These are phyloP conservation scores for Barnettozyma pratensis DNA, from an alignment of 805 yeast species.

Conservation along the genomic window DNA sequence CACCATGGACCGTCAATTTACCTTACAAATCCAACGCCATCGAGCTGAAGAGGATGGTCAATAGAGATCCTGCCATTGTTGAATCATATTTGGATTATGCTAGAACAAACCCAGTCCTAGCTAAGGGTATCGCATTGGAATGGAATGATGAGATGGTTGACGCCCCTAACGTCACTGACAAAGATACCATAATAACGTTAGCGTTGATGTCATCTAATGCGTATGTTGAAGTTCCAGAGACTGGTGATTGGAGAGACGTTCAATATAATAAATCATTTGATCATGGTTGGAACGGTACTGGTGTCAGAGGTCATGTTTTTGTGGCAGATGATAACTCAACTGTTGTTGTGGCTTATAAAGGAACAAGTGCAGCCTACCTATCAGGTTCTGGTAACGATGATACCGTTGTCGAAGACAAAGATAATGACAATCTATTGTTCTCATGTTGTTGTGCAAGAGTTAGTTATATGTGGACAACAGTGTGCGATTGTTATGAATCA, in stretches of 20 bases:
- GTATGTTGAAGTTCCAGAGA: slow-evolving; percentile 69
- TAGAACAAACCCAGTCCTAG: slow-evolving; percentile 27
- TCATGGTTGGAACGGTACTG: slow-evolving; percentile 85
- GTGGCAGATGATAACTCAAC: slow-evolving; percentile 50
- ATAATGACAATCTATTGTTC: slow-evolving; percentile 83
- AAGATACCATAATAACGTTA: slow-evolving; percentile 62
- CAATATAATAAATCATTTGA: slow-evolving; percentile 53
- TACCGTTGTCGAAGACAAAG: slow-evolving; percentile 75
- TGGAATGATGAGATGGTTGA: slow-evolving; percentile 56
- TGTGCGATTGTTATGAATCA: slow-evolving; percentile 85
- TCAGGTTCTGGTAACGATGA: slow-evolving; percentile 80
- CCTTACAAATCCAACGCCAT: slow-evolving; percentile 24
- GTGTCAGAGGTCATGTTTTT: slow-evolving; percentile 89
- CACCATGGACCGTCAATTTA: slow-evolving; percentile 36
- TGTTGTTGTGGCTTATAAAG: slow-evolving; percentile 80
- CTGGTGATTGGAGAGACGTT: slow-evolving; percentile 86
- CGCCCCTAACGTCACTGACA: slow-evolving; percentile 74
- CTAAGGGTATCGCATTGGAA: slow-evolving; percentile 42
- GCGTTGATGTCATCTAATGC: slow-evolving; percentile 91
- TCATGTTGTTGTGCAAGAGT: slow-evolving; percentile 96
- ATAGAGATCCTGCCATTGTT: slow-evolving; percentile 54
- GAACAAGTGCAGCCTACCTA: slow-evolving; percentile 81
- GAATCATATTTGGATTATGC: slow-evolving; percentile 64
- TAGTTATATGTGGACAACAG: slow-evolving; percentile 88
- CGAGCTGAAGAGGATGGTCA: slow-evolving; percentile 32